A percentile compares a stretch with the other conserved stretches of the same genome.
Conservation (phyloP, 768 basidiomycete genomes). For the Leccinum obscurum region DNA sequence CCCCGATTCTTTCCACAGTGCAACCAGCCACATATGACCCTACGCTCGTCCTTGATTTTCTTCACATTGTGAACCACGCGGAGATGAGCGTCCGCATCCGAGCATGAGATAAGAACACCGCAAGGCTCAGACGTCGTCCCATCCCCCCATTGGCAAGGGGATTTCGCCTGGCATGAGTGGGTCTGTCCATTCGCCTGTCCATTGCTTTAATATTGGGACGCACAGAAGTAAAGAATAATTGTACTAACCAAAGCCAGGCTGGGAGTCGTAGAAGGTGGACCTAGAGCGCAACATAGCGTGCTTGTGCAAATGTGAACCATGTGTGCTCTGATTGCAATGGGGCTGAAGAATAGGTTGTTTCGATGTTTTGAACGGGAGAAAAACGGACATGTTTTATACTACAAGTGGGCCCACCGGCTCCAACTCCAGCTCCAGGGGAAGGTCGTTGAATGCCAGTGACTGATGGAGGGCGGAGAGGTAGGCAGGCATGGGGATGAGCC, state of each 20-base stretch:
- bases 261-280: background rate
- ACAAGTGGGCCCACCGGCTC: background rate
- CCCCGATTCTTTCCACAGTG: accelerated
- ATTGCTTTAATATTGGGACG: background rate
- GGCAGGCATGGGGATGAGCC: background rate
- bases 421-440: background rate
- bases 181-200: background rate
- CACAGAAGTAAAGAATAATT: background rate
- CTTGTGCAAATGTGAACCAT: background rate
- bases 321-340: no score
- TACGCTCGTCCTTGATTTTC: no score
- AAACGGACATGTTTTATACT: no score
- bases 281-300: background rate
- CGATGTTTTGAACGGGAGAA: no score
- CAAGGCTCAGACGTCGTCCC: background rate
- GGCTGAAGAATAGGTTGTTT: no score
- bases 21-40: background rate
- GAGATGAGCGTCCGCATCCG: background rate
- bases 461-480: background rate
- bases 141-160: background rate
- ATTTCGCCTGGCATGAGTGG: background rate
- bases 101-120: background rate
- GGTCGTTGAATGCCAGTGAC: background rate
- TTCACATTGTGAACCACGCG: background rate
- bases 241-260: no score